phyloP scores from a whole-genome alignment of 495 filamentous ascomycete genomes.

The Podospora anserina region DNA sequence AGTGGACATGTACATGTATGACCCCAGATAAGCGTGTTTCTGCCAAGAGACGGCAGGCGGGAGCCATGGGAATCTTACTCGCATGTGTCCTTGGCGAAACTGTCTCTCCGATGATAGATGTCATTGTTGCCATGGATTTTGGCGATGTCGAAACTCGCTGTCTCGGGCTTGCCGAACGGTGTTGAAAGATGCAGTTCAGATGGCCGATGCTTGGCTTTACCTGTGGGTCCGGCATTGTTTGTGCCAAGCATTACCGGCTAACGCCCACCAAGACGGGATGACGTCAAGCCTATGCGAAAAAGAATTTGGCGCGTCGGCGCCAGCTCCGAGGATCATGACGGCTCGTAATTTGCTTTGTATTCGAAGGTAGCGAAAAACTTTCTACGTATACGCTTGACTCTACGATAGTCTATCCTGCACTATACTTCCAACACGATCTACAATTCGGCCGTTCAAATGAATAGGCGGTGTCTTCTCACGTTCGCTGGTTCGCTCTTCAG shows the following conservation, averaged over 20 bases:
- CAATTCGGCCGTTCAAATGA: background rate
- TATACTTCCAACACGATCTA: background rate
- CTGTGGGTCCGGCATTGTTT: background rate
- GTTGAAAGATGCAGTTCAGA: background rate
- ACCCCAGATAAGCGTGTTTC: background rate
- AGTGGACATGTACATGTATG: background rate
- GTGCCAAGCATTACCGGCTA: background rate
- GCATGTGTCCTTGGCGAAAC: too few species aligned
- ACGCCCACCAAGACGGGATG: constrained; percentile 10
- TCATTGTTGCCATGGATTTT: too few species aligned
- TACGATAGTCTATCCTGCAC: background rate
- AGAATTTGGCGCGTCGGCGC: background rate
- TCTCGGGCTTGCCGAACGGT: background rate
- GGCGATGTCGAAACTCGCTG: background rate
- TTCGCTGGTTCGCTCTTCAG: background rate
- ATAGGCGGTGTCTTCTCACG: background rate
- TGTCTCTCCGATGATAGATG: background rate
- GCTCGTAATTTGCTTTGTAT: background rate
- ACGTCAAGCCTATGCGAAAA: constrained; percentile 6
- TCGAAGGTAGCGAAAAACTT: too few species aligned
- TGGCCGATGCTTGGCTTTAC: background rate
- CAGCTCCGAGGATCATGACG: background rate
- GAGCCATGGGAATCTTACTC: background rate
- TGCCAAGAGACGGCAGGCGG: background rate
- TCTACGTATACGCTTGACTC: too few species aligned